Base-by-base conservation (phyloP, 345 rosid genomes). In the Odontarrhena argentea region DNA sequence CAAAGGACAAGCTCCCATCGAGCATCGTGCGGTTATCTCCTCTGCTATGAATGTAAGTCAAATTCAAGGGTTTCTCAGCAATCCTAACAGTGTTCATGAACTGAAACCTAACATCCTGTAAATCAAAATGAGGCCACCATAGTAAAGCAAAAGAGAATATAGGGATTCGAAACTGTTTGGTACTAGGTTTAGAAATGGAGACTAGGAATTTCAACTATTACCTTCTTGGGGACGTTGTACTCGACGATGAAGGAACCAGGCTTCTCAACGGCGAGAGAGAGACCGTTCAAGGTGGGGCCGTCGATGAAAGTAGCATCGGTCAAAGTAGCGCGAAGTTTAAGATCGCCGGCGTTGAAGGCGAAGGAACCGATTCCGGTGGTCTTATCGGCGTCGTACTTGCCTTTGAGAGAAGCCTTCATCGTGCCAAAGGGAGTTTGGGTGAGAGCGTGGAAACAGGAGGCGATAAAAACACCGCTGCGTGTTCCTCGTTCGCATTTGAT, bases 81-180 rank as follows among this genome's bases (percentile, higher is more conserved):
- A 89, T 69, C 71, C 58, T 84, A 28, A 86, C 75, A 0, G 83
- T 74, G 82, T 86, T 92, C 96, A 92, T 92, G 64, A 92, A 92
- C 88, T 87, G 98, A 76, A 92, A 92, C 77, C 88, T 79, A 53
- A 87, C 81, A 74, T 92, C 96, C 98, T 89, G 83, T 67, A 55
- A 60, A 0, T 63, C 41, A 32, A 25, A 30, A 52, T 32, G 8
- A 22, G 22, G 22, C 8, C 43, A 53, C 5, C 10, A 45, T 2
- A 41, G 8, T 15, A 8, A 2, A 58, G 13, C 10, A 42, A 54
- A 18, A 42, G 36, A 54, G 53, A 25, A 25, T 5, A 22, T 44
- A 60, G 12, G n/a, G 5, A 30, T 14, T 43, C 22, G 22, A 18
- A 18, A 18, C 22, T 18, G 22, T 18, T 18, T 18, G 22, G 22